phyloP scores from a whole-genome alignment of 2,329 filamentous ascomycete genomes.

The Beauveria bassiana region DNA sequence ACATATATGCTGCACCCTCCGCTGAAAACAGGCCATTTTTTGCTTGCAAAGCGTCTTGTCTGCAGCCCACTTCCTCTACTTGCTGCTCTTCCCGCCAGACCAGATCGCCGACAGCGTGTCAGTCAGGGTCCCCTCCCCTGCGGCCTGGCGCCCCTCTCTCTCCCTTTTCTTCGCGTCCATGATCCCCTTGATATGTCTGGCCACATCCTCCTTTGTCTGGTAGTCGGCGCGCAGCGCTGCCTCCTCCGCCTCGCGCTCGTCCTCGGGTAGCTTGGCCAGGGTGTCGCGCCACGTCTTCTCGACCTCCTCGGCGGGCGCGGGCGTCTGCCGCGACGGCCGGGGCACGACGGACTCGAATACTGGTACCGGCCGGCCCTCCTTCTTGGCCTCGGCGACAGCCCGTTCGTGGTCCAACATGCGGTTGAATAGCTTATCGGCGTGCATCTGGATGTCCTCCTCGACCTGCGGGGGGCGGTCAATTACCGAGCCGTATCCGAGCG shows the following conservation, averaged over 20 bases:
- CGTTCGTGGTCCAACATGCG: slow-evolving; percentile 78
- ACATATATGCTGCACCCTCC: neutral
- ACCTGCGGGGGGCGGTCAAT: slow-evolving; percentile 56
- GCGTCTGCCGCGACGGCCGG: slow-evolving; percentile 17
- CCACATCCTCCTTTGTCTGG: slow-evolving; percentile 52
- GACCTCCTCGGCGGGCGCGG: slow-evolving; percentile 35
- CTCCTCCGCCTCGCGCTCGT: slow-evolving; percentile 55
- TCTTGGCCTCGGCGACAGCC: slow-evolving; percentile 61
- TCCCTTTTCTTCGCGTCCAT: slow-evolving; percentile 50
- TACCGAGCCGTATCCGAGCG: slow-evolving; percentile 74
- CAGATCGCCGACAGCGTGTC: slow-evolving; percentile 24
- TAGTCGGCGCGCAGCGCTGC: slow-evolving; percentile 56
- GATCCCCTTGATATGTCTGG: slow-evolving; percentile 45
- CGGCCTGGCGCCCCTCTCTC: slow-evolving; percentile 36
- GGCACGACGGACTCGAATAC: slow-evolving; percentile 51
- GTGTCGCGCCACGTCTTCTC: slow-evolving; percentile 45
- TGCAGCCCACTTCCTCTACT: slow-evolving; percentile 5
- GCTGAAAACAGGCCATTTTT: neutral
- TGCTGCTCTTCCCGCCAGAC: slow-evolving; percentile 20
- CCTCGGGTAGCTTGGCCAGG: slow-evolving; percentile 49
- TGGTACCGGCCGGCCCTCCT: slow-evolving; percentile 50
- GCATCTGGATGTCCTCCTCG: slow-evolving; percentile 90
- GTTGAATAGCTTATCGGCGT: slow-evolving; percentile 85
- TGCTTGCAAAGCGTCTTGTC: neutral
- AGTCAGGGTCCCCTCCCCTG: slow-evolving; percentile 24